Evolutionary conservation across 2,329 filamentous ascomycete genomes (phyloP), one percentile per base, ranked within the genome.

Genomic region (Colletotrichum magnum): DNA sequence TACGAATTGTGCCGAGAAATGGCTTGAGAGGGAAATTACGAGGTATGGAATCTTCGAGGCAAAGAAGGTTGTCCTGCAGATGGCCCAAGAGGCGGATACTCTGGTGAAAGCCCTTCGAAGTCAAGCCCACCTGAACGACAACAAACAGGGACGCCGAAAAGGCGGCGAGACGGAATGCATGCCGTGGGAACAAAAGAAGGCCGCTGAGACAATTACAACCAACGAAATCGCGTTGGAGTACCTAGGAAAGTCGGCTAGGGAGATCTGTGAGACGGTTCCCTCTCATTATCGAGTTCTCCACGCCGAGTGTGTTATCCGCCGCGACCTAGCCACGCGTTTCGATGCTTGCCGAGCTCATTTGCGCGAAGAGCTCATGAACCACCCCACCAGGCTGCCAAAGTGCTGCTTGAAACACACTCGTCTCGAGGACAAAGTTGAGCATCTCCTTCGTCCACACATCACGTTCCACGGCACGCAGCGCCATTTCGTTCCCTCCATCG

Each of bases 401-500:
- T 58, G 39, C 54, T 58, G 39, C 54, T 15, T 13, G 21, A 58
- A 58, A 10, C 65, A 54, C 32, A 73, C 62, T 6, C 75, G 43
- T 50, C 43, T 73, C 12, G 75, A 80, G 52, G 75, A 78, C 32
- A 71, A 83, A 5, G 74, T 81, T 0, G 76, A 82, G 18, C 74
- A 82, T 50, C 74, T 85, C 24, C 66, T 74, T 12, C 75, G 74
- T 36, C 79, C 81, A 4, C 73, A 73, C 12, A 68, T 82, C 13
- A 83, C 81, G 2, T 85, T 81, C 63, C 82, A 85, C 71, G 80
- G 82, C 47, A 83, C 80, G 0, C 71, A 72, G 5, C 76, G 79
- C 15, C 62, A 76, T 24, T 73, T 73, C 5, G 78, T 85, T 4
- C 76, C 79, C 4, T 82, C 79, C 2, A 85, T 86, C 50, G 79